These are phyloP conservation scores for Alternaria rosae DNA, from an alignment of 2,329 filamentous ascomycete genomes.

Conservation along the genomic window DNA sequence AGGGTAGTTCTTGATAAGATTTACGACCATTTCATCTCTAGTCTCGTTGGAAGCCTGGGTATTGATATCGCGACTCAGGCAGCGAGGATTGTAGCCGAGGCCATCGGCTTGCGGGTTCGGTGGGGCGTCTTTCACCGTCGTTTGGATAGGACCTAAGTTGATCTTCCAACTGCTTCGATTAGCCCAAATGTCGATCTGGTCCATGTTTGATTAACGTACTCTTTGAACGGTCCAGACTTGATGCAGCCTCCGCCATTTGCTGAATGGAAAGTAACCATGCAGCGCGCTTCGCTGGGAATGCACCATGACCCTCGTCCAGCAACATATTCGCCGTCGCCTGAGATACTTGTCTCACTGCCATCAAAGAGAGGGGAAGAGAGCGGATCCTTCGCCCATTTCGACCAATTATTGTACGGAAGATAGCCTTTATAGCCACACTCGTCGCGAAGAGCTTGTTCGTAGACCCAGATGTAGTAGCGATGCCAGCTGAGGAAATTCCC, in stretches of 20 bases:
- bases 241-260: conserved; percentile 35
- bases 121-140: conserved; percentile 12
- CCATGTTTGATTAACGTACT: conserved; percentile 24
- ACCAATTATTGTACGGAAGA: conserved; percentile 61
- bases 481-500: conserved; percentile 45
- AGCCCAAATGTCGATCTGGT: not conserved
- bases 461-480: conserved; percentile 46
- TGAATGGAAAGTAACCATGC: conserved; percentile 7
- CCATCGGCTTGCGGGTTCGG: conserved; percentile 18
- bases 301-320: not conserved
- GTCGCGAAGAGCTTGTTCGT: conserved; percentile 47
- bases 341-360: conserved; percentile 46
- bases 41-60: conserved; percentile 51
- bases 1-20: conserved; percentile 57
- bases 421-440: conserved; percentile 50
- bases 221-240: conserved; percentile 29
- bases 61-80: conserved; percentile 45
- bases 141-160: conserved; percentile 33
- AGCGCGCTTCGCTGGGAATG: not conserved
- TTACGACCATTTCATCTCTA: not conserved
- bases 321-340: conserved; percentile 26
- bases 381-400: conserved; percentile 33
- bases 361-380: conserved; percentile 35
- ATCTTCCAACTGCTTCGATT: conserved; percentile 14
- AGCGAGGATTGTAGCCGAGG: conserved; percentile 38